Evolutionary conservation across 768 basidiomycete genomes (phyloP).

Genomic region (Strobilomyces echinocephalus): DNA sequence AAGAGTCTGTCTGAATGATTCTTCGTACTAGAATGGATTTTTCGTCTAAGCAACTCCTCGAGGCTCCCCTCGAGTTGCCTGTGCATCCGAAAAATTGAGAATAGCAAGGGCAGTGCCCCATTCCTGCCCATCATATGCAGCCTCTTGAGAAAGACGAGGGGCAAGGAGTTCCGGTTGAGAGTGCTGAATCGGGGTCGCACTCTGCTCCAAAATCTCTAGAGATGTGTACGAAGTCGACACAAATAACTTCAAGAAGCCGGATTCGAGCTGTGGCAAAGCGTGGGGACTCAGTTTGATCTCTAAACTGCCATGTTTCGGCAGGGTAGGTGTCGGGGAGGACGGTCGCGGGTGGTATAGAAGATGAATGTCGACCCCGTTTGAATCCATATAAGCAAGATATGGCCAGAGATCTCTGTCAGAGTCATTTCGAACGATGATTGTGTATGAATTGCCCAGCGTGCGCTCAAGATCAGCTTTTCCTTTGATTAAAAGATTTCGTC

Average conservation of each 20-base stretch:
- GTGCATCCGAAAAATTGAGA: constrained; percentile 18
- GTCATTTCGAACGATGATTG: constrained; percentile 45
- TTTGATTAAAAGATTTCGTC: constrained; percentile 44
- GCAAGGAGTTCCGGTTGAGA: constrained; percentile 9
- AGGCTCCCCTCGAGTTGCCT: neutral
- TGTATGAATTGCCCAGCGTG: constrained; percentile 41
- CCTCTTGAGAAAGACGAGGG: constrained; percentile 1
- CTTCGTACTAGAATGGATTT: neutral
- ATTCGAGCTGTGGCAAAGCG: constrained; percentile 41
- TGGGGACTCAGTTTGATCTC: constrained; percentile 39
- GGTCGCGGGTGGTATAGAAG: constrained; percentile 51
- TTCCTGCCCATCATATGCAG: constrained; percentile 17
- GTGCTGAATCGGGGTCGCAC: constrained; percentile 18
- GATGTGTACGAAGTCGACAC: constrained; percentile 48
- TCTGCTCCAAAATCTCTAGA: constrained; percentile 48
- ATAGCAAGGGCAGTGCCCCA: constrained; percentile 30
- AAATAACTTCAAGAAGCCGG: constrained; percentile 55
- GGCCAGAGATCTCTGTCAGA: constrained; percentile 56
- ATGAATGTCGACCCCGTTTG: constrained; percentile 48
- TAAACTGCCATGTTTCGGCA: constrained; percentile 37
- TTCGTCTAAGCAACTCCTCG: neutral
- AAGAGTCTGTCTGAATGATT: too few relatives aligned
- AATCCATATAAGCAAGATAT: constrained; percentile 59
- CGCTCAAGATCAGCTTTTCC: constrained; percentile 46
- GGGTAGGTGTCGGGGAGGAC: constrained; percentile 36